Evolutionary conservation across 352 stramenopile species (phyloP).

Genomic region (Phytophthora cryptogea): DNA sequence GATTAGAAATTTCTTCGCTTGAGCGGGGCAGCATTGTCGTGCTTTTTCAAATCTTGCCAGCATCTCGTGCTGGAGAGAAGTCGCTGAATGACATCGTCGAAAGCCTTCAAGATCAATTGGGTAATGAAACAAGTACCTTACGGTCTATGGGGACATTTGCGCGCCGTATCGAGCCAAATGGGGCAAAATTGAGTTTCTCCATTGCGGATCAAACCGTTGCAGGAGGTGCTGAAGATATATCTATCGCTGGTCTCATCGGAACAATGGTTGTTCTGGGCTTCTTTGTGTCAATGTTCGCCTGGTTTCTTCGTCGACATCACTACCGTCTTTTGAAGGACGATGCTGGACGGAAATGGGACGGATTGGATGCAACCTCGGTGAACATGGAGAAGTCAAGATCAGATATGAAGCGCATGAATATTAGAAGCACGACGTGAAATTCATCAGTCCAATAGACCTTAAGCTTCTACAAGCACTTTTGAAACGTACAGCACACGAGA

Average conservation of each 20-base stretch:
- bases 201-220: conserved; percentile 66
- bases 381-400: conserved; percentile 24
- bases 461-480: background rate
- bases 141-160: conserved; percentile 72
- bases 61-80: conserved; percentile 56
- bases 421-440: conserved; percentile 52
- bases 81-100: conserved; percentile 76
- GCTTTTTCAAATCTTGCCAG: conserved; percentile 69
- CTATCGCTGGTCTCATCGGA: conserved; percentile 58
- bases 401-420: conserved; percentile 77
- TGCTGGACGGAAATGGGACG: conserved; percentile 11
- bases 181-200: conserved; percentile 70
- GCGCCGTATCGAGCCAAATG: conserved; percentile 57
- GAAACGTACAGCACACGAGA: background rate
- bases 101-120: conserved; percentile 54
- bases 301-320: conserved; percentile 60
- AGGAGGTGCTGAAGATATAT: conserved; percentile 69
- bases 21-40: conserved; percentile 65
- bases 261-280: conserved; percentile 61
- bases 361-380: background rate
- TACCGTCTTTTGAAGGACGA: conserved; percentile 45
- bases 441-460: background rate
- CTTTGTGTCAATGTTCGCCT: conserved; percentile 66
- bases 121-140: conserved; percentile 60
- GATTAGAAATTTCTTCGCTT: conserved; percentile 60